phyloP scores from a whole-genome alignment of 495 filamentous ascomycete genomes.

The Opeltia flavorubescens region DNA sequence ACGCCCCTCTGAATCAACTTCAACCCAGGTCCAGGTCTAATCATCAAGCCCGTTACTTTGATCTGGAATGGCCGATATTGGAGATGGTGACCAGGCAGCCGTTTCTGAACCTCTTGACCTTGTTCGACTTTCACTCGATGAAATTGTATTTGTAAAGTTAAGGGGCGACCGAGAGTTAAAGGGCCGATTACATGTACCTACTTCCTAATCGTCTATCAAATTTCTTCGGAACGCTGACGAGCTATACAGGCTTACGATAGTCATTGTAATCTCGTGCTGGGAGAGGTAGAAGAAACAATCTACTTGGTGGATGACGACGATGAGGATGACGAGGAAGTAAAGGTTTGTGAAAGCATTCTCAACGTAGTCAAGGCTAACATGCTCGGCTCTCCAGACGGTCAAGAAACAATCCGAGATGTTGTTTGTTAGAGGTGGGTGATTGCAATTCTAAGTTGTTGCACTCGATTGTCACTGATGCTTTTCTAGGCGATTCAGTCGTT shows the following conservation, averaged over 20 bases:
- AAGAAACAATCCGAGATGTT: constrained; percentile 98
- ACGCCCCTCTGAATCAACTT: too few relatives aligned
- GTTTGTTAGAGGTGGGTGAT: constrained; percentile 78
- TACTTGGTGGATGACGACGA: constrained; percentile 77
- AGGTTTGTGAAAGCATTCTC: constrained; percentile 25
- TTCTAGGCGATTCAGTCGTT: constrained; percentile 81
- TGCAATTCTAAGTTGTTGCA: too few relatives aligned
- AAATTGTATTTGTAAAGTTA: constrained; percentile 93
- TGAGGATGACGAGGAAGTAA: constrained; percentile 62
- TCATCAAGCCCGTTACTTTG: too few relatives aligned
- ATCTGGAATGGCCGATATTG: constrained; percentile 72
- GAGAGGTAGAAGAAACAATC: constrained; percentile 94
- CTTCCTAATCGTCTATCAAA: neutral
- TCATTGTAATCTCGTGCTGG: constrained; percentile 95
- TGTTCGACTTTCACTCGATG: constrained; percentile 83
- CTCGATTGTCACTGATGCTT: neutral
- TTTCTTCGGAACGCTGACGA: constrained; percentile 2
- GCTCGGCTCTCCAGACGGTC: constrained; percentile 69
- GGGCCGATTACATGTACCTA: constrained; percentile 76
- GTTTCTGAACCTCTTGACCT: constrained; percentile 87
- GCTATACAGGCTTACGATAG: constrained; percentile 78
- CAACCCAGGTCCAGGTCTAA: too few relatives aligned
- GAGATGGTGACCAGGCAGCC: constrained; percentile 44
- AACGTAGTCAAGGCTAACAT: constrained; percentile 4
- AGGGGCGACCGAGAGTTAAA: constrained; percentile 91